Evolutionary conservation across 2,329 filamentous ascomycete genomes (phyloP), one percentile per base, ranked within the genome.

Genomic region (Pseudopyricularia javanii): DNA sequence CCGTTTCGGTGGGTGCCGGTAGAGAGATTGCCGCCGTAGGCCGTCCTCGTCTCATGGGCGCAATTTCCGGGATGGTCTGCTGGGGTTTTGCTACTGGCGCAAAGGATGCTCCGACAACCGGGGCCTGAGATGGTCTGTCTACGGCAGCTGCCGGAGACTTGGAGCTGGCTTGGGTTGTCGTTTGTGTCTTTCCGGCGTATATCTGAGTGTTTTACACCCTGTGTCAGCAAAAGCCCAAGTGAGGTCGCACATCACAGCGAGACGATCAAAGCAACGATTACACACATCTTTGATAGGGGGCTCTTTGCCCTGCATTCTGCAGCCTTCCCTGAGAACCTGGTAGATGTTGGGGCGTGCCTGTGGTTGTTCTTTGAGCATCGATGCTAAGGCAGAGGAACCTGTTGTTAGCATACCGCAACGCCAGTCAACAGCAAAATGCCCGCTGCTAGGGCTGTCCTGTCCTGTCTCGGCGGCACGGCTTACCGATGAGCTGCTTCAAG

Each of bases 31-130:
- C 62, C 5, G 66, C 67, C 24, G 74, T 69, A 17, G 90, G 86
- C 56, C 89, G 77, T 4, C 93, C 93, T 69, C 93, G 80, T 56
- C 93, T 81, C 93, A 97, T 97, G 1, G 91, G 93, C 35, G 87
- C 83, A 56, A 98, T 89, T 24, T 96, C 89, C 8, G 93, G 93
- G 53, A 97, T 83, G 8, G 77, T 73, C 59, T 85, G 80, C 52
- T 86, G 80, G 59, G 86, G 79, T 53, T 86, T 80, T 26, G 81
- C 71, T 2, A 85, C 82, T n/a, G 86, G 82, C 6, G 88, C 81
- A 61, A 91, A 91, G 15, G 90, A 83, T 11, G 91, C 85, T 8
- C 91, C 90, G 32, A 95, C 82, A 32, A 82, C 74, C 5, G 84
- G 79, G 30, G 80, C 72, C 17, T 79, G 69, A 49, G 73, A 66